These are phyloP conservation scores for Geranomyces variabilis DNA, from an alignment of 192 early-diverging fungal species.

Conservation along the genomic window DNA sequence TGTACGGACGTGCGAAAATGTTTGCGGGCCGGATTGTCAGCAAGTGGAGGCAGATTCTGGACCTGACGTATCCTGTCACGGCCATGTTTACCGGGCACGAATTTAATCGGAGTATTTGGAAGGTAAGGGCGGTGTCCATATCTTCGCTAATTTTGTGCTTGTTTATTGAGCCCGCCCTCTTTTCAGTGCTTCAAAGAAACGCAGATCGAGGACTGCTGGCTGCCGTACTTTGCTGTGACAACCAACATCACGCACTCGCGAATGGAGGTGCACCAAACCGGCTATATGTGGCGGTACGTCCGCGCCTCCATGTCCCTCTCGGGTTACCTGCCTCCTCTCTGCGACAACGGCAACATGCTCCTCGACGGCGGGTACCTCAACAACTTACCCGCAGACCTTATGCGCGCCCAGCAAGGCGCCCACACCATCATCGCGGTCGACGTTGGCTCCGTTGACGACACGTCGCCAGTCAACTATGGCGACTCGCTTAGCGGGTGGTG, in stretches of 20 bases:
- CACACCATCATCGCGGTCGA: constrained; percentile 93
- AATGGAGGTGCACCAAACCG: constrained; percentile 87
- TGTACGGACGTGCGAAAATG: constrained; percentile 82
- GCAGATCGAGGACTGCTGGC: constrained; percentile 97
- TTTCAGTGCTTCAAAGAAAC: constrained; percentile 73
- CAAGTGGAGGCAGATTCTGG: constrained; percentile 87
- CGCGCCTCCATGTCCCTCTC: constrained; percentile 98
- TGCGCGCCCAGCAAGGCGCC: constrained; percentile 71
- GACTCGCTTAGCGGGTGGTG: constrained; percentile 93
- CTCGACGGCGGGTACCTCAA: constrained; percentile 99
- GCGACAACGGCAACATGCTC: constrained; percentile 95
- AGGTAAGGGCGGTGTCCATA: too few species aligned
- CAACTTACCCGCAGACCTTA: constrained; percentile 89
- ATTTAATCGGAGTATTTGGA: constrained; percentile 96
- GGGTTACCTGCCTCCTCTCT: constrained; percentile 93
- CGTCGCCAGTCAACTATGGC: constrained; percentile 86
- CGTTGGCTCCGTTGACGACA: constrained; percentile 91
- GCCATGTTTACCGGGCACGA: constrained; percentile 79
- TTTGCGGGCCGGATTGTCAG: constrained; percentile 79
- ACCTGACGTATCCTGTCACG: constrained; percentile 94
- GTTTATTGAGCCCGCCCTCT: neutral
- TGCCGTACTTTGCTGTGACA: constrained; percentile 92
- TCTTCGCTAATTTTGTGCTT: too few species aligned
- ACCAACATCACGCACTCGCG: constrained; percentile 97
- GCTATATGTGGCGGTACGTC: constrained; percentile 96